phyloP scores from a whole-genome alignment of 164 flowering plant species.

The Umbilicus rupestris region DNA sequence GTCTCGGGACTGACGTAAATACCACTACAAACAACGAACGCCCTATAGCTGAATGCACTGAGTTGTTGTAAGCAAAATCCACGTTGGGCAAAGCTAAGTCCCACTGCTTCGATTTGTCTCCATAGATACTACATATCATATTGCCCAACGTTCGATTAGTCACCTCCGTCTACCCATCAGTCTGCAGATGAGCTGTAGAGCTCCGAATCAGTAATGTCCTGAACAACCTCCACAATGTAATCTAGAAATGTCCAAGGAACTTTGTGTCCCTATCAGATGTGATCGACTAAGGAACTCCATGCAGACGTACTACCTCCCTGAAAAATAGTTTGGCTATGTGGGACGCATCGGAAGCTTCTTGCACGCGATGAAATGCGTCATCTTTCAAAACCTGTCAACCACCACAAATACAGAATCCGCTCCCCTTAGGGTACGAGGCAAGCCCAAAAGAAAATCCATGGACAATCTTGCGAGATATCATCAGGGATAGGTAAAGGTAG shows the following conservation, averaged over 20 bases:
- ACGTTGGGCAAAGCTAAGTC: too few species aligned
- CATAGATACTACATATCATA: neutral
- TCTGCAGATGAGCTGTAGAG: neutral
- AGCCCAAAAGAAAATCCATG: conserved; percentile 1
- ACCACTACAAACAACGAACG: too few species aligned
- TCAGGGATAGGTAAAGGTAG: neutral
- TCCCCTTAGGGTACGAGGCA: neutral
- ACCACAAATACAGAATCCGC: conserved; percentile 4
- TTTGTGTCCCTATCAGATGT: neutral
- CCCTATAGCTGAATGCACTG: too few species aligned
- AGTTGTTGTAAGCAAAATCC: too few species aligned
- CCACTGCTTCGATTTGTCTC: neutral
- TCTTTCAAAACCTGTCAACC: conserved; percentile 11
- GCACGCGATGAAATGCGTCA: conserved; percentile 8
- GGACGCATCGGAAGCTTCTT: neutral
- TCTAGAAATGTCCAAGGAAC: neutral
- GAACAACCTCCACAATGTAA: neutral
- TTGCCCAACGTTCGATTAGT: neutral
- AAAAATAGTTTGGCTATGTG: neutral
- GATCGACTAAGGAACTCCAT: neutral
- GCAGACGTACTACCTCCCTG: neutral
- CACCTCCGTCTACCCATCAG: neutral
- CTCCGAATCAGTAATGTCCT: neutral
- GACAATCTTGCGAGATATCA: neutral
- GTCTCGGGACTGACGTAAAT: too few species aligned